Base-by-base conservation (phyloP, 2,329 filamentous ascomycete species). In the Exserohilum rostratum region DNA sequence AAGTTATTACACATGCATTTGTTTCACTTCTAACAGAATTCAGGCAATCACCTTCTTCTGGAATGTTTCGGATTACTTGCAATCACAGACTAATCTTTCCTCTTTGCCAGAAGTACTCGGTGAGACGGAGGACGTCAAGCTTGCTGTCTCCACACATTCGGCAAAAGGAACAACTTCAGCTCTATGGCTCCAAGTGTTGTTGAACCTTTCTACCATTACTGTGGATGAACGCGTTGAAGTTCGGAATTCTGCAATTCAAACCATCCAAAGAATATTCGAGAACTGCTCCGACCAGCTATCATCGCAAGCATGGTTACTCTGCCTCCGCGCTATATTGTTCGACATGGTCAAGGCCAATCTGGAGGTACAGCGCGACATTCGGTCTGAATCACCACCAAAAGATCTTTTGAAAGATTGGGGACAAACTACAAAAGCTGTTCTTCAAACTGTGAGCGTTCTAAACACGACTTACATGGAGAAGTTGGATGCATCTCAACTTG, bases 21-120 rank as follows among this genome's bases (percentile, higher is more conserved):
- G 5, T 39, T 17, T 17, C 9, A 45, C 11, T 6, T 17, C 61
- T 61, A 31, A 67, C 48, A 49, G 27, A 27, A 31, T 31, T 47
- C 44, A 91, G 85, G 95, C 93, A 1, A 90, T 96, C 7, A 96
- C 93, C 0, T 95, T 96, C 70, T 96, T 96, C 73, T 97, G 93
- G 91, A 93, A 93, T 49, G 84, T 97, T 6, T 96, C 93, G 0
- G 93, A 97, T 73, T 95, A 93, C 60, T 80, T 98, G 17, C 82
- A 85, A 51, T 76, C 76, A 6, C 78, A 80, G 33, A 79, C 79
- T 44, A 77, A 80, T 18, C 65, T 71, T 4, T 67, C 73, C 3
- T 66, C 65, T 18, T 62, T 80, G 1, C 70, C 71, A 7, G 47
- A 35, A 6, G 30, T 69, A 18, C 48, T 73, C 30, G 53, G 50